Conservation (phyloP, 257 asterid genomes). For the Ocimum tenuiflorum region DNA sequence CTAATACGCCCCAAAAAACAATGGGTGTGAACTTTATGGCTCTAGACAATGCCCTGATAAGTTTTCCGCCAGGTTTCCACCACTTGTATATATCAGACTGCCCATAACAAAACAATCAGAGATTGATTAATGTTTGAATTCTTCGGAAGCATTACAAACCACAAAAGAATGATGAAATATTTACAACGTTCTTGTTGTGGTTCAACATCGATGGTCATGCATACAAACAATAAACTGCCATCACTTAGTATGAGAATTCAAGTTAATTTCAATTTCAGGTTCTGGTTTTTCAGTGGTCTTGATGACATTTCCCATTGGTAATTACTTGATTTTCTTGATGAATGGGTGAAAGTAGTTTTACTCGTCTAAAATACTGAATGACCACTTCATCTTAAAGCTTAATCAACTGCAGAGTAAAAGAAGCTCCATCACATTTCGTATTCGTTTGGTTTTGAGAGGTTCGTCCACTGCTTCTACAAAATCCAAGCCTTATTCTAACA, state of each 20-base stretch:
- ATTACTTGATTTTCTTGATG: background rate
- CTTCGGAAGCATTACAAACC: background rate
- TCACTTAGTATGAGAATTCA: background rate
- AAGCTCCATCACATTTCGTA: background rate
- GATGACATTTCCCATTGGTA: background rate
- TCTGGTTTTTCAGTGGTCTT: background rate
- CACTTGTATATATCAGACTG: constrained; percentile 75
- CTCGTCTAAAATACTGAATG: background rate
- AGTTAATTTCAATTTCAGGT: background rate
- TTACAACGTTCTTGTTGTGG: background rate
- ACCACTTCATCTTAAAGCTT: background rate
- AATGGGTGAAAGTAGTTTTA: background rate
- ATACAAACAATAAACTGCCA: background rate
- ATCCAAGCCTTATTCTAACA: too few species aligned
- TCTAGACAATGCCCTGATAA: constrained; percentile 59
- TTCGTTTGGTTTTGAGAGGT: background rate
- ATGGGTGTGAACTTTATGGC: constrained; percentile 77
- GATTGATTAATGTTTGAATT: constrained; percentile 1
- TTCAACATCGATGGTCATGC: background rate
- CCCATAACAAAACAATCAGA: constrained; percentile 26
- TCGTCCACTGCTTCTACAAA: background rate
- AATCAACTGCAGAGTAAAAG: background rate
- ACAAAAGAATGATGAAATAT: background rate
- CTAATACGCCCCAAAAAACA: constrained; percentile 81
- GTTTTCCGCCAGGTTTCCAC: constrained; percentile 86